Conservation (phyloP, 441 rosid species). For the Daphne laureola region DNA sequence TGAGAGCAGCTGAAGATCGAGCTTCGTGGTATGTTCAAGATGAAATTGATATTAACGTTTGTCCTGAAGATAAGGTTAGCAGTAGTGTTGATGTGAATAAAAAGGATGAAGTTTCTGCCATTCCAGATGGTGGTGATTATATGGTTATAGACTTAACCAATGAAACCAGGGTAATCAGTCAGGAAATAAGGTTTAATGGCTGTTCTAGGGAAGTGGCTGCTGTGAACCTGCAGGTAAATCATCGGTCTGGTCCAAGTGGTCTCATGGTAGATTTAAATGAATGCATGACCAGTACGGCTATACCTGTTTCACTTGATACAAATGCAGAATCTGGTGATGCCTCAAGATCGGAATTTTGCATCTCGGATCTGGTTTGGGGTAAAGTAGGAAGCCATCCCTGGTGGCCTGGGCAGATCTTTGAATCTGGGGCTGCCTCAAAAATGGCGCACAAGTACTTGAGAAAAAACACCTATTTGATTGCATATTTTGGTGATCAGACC, state of each 20-base stretch:
- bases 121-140: slow-evolving; percentile 13
- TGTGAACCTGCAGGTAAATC: slow-evolving; percentile 7
- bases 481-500: slow-evolving; percentile 67
- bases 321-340: slow-evolving; percentile 8
- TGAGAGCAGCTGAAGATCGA: slow-evolving; percentile 11
- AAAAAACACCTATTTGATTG: slow-evolving; percentile 48
- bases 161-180: slow-evolving; percentile 7
- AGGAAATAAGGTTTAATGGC: slow-evolving; percentile 1
- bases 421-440: slow-evolving; percentile 42
- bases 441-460: slow-evolving; percentile 57
- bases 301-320: slow-evolving; percentile 14
- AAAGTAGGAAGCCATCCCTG: slow-evolving; percentile 89
- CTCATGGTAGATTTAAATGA: slow-evolving; percentile 28
- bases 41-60: slow-evolving; percentile 11
- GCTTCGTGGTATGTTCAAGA: slow-evolving; percentile 12
- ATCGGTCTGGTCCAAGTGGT: slow-evolving; percentile 10
- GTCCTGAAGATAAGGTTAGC: slow-evolving; percentile 10
- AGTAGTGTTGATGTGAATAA: not conserved
- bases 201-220: slow-evolving; percentile 7
- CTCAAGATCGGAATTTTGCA: slow-evolving; percentile 23
- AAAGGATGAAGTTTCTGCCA: slow-evolving; percentile 9
- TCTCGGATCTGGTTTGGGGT: slow-evolving; percentile 75
- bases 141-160: slow-evolving; percentile 17
- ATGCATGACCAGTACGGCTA: slow-evolving; percentile 11
- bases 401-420: slow-evolving; percentile 90